A percentile compares a stretch with the other conserved stretches of the same genome.
Evolutionary conservation across 2,329 filamentous ascomycete species (phyloP).

Genomic region (Xylariaceae sp.): DNA sequence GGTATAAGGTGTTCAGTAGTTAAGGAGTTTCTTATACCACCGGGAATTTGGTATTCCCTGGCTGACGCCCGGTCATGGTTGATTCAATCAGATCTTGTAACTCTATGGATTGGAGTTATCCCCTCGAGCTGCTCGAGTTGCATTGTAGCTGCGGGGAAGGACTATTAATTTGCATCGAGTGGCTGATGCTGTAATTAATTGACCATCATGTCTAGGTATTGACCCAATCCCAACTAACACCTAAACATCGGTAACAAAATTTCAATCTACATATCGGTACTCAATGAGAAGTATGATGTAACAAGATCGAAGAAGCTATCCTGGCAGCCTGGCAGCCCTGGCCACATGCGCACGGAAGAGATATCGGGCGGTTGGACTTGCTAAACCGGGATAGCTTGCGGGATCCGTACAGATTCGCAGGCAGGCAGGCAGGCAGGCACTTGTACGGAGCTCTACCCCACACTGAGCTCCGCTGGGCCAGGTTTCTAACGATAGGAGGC

Average conservation of each 20-base stretch:
- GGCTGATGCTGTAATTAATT: too few species aligned
- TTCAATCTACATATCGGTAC: too few species aligned
- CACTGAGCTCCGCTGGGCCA: neutral
- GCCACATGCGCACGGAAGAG: neutral
- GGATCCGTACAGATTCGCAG: too few species aligned
- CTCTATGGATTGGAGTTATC: neutral
- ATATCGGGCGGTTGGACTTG: conserved; percentile 19
- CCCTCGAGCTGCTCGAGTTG: neutral
- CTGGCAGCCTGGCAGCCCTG: too few species aligned
- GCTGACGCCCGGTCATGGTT: conserved; percentile 4
- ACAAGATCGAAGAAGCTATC: neutral
- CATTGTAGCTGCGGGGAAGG: neutral
- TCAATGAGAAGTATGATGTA: too few species aligned
- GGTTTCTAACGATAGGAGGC: neutral
- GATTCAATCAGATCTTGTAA: conserved; percentile 9
- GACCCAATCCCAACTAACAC: too few species aligned
- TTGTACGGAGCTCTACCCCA: conserved; percentile 5
- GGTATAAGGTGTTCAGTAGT: neutral
- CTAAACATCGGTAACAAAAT: too few species aligned
- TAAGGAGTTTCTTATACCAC: neutral
- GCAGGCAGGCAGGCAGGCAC: too few species aligned
- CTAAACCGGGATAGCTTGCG: conserved; percentile 18
- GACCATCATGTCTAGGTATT: too few species aligned
- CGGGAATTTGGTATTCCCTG: conserved; percentile 10
- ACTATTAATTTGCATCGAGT: neutral